Evolutionary conservation across 2,329 filamentous ascomycete species (phyloP).

Genomic region (Fusarium fracticaudum): DNA sequence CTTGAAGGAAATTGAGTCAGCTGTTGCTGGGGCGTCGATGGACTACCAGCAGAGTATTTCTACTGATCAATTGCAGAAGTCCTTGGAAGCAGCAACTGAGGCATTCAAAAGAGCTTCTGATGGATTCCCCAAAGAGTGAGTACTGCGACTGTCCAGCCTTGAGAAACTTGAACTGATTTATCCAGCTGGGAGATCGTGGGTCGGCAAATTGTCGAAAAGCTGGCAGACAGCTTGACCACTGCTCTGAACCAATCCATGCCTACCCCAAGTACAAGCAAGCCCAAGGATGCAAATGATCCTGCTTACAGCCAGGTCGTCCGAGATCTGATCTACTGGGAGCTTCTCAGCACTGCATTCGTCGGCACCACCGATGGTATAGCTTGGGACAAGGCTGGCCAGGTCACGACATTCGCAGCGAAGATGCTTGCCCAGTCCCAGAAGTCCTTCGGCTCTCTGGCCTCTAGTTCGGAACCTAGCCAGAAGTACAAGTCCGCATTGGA

Average conservation of each 20-base stretch:
- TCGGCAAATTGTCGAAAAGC: background rate
- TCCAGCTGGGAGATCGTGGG: background rate
- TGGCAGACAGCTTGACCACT: background rate
- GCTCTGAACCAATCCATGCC: background rate
- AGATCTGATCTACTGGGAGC: background rate
- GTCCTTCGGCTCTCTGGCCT: background rate
- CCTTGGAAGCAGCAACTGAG: background rate
- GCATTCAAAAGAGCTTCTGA: background rate
- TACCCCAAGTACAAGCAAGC: background rate
- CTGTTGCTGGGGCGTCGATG: background rate
- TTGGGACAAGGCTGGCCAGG: background rate
- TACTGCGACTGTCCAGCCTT: background rate
- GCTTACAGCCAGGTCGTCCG: background rate
- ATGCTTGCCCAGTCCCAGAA: background rate
- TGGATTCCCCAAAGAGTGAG: background rate
- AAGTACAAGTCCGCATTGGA: background rate
- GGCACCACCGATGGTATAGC: background rate
- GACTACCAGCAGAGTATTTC: background rate
- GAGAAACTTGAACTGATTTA: fast-evolving
- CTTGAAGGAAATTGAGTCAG: background rate
- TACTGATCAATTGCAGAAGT: background rate
- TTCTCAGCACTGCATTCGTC: background rate
- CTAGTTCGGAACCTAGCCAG: background rate
- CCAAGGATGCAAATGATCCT: background rate
- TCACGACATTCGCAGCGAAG: background rate